Percentiles rank a stretch among this genome's conserved stretches.
These are phyloP conservation scores for Solanum verrucosum DNA, from an alignment of 257 asterid genomes.

Conservation along the genomic window DNA sequence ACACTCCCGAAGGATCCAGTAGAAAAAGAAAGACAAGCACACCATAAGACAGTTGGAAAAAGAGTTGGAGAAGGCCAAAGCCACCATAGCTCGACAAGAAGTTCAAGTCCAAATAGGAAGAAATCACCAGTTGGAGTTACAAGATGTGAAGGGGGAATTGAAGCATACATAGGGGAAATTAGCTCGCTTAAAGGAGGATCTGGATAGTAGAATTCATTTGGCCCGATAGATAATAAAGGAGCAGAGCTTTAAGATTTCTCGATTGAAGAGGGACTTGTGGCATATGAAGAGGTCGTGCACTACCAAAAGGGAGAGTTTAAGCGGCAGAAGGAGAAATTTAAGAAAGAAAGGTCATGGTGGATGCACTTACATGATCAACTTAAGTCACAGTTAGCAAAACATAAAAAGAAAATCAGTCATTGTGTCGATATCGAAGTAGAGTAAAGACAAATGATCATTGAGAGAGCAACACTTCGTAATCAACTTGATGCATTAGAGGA, in stretches of 20 bases:
- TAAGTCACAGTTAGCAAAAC: not conserved
- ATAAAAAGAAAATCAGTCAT: not conserved
- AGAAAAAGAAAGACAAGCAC: not conserved
- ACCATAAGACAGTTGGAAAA: not conserved
- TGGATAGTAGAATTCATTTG: not conserved
- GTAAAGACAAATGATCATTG: not conserved
- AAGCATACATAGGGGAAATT: not conserved
- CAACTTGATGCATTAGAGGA: not conserved
- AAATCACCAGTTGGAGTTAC: not conserved
- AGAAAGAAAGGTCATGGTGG: not conserved
- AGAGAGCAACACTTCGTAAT: not conserved
- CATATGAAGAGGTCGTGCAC: not conserved
- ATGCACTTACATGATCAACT: not conserved
- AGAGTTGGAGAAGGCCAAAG: not conserved
- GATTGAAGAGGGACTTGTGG: not conserved
- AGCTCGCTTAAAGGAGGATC: not conserved
- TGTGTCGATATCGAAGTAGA: not conserved
- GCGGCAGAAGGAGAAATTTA: not conserved
- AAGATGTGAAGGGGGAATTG: not conserved
- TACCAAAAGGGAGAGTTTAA: not conserved
- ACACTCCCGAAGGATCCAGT: not conserved
- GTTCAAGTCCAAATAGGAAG: not conserved
- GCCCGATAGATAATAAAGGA: not conserved
- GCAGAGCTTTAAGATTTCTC: not conserved
- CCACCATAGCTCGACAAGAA: not conserved